A percentile compares a stretch with the other conserved stretches of the same genome.
Evolutionary conservation across 2,329 filamentous ascomycete genomes (phyloP).

Genomic region (Aspergillus clavatus): DNA sequence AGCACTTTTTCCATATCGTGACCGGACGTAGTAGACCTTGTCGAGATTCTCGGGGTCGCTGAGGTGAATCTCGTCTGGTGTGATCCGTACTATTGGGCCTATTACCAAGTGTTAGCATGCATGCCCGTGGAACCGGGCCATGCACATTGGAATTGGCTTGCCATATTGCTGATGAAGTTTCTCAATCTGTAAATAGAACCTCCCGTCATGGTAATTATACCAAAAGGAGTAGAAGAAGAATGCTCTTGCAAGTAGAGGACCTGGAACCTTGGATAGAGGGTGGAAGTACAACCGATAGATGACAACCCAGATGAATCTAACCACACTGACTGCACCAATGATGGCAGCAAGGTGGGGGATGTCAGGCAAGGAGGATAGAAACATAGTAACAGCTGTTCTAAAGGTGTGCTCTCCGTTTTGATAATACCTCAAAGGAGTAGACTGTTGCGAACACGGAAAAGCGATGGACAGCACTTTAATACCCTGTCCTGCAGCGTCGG

Average conservation of each 20-base stretch:
- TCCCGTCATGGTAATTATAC: conserved; percentile 21
- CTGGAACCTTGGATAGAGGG: conserved; percentile 26
- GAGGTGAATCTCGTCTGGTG: conserved; percentile 26
- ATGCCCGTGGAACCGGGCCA: conserved; percentile 1
- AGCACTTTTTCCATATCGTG: conserved; percentile 22
- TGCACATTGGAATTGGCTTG: conserved; percentile 4
- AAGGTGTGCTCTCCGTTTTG: too few relatives aligned
- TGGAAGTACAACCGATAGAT: conserved; percentile 26
- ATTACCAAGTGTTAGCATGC: not conserved
- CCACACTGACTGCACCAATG: not conserved
- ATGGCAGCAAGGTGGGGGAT: conserved; percentile 2
- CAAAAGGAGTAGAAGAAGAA: conserved; percentile 21
- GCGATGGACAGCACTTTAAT: too few relatives aligned
- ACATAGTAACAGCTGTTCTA: not conserved
- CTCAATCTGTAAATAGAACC: conserved; percentile 22
- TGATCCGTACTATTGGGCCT: conserved; percentile 28
- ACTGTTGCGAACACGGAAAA: not conserved
- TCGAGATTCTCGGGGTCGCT: conserved; percentile 23
- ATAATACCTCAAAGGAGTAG: not conserved
- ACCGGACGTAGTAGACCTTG: conserved; percentile 23
- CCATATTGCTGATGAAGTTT: conserved; percentile 26
- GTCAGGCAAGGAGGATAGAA: not conserved
- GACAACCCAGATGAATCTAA: conserved; percentile 6
- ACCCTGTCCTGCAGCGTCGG: too few relatives aligned
- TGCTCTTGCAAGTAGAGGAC: conserved; percentile 23